Conservation (phyloP, 108 stramenopile species). For the Chaetoceros tenuissimus region DNA sequence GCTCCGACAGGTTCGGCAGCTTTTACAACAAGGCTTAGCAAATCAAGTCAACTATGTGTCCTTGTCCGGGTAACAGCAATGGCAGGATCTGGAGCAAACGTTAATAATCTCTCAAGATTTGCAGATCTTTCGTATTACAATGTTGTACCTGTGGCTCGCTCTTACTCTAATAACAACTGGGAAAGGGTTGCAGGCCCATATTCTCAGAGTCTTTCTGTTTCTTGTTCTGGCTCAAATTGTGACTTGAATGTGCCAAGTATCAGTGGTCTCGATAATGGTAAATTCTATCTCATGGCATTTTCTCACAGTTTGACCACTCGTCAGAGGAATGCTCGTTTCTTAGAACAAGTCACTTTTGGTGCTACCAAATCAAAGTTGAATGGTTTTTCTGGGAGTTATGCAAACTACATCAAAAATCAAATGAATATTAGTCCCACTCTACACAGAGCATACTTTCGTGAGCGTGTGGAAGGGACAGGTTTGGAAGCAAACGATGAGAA, state of each 20-base stretch:
- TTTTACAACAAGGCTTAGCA: not conserved
- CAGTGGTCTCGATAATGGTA: not conserved
- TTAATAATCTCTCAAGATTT: not conserved
- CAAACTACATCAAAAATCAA: constrained; percentile 16
- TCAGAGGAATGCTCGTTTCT: constrained; percentile 21
- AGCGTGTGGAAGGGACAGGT: constrained; percentile 9
- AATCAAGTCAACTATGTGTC: not conserved
- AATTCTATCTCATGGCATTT: not conserved
- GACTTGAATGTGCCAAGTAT: not conserved
- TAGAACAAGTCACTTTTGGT: constrained; percentile 52
- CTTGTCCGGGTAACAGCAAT: not conserved
- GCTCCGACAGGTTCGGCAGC: no score
- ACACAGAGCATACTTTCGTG: constrained; percentile 40
- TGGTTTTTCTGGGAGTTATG: constrained; percentile 3
- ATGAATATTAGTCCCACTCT: constrained; percentile 16
- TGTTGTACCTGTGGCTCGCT: constrained; percentile 9
- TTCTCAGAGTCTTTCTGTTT: not conserved
- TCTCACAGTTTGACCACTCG: not conserved
- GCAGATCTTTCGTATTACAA: not conserved
- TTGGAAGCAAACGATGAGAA: not conserved
- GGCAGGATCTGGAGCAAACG: not conserved
- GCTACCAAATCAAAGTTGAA: constrained; percentile 20
- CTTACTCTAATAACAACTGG: constrained; percentile 14
- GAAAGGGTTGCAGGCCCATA: constrained; percentile 8
- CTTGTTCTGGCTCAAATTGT: not conserved